Evolutionary conservation across 2,329 filamentous ascomycete genomes (phyloP), one percentile per base, ranked within the genome.

Genomic region (Fusarium sp.): DNA sequence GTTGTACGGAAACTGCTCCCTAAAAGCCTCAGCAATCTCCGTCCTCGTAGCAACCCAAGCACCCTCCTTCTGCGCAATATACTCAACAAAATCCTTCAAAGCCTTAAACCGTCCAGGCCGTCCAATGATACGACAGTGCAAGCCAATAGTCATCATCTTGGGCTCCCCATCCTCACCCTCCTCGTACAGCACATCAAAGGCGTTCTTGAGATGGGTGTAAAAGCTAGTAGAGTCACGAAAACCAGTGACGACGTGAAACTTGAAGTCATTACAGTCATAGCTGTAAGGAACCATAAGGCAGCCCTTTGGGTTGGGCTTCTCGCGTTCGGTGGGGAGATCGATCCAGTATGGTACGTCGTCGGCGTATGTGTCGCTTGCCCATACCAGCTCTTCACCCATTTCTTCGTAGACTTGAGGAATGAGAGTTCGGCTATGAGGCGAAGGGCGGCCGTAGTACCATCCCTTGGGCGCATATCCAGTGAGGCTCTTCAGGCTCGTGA

Each of bases 261-360:
- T 64, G 9, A 64, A 64, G 6, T 64, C 61, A 12, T 64, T 64
- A 11, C 61, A 64, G 17, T 64, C 59, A 23, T 64, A 64, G 32
- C 59, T 64, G 14, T 64, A 49, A 2, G 59, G 59, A 7, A 64
- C 52, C 61, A 64, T 64, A 0, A 64, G 57, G 48, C 58, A 64
- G 0, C 58, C 61, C 6, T 64, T 64, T 0, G 61, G 18, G 3
- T 56, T 26, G 1, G 13, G 12, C 2, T 23, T 14, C 5, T 64
- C n/a, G 9, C 48, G 23, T 23, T 64, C 58, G 1, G 18, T 41
- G 7, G 61, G 48, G 2, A 64, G 48, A 20, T 64, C 48, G 0
- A 48, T 64, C 61, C 61, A 64, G 23, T 56, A 64, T 8, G 59
- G 61, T 10, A 64, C 41, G 15, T 64, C 61, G 13, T 64, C 58